Conservation (phyloP, 345 rosid species). For the Populus nigra region DNA sequence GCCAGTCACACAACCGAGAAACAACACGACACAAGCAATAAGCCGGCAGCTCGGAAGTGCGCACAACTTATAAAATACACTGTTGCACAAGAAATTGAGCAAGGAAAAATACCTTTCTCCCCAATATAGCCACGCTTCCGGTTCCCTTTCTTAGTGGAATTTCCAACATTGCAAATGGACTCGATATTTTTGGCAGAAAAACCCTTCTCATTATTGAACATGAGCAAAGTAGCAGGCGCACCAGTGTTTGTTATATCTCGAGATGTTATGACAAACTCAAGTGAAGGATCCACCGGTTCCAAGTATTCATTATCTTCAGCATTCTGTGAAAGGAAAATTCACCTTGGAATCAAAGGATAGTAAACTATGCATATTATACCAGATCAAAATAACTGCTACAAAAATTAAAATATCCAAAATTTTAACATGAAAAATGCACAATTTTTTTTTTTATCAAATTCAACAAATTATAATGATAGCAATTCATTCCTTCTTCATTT, state of each 20-base stretch:
- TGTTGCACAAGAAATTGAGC: neutral
- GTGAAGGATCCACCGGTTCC: conserved; percentile 62
- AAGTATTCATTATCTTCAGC: conserved; percentile 73
- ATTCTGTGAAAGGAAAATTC: conserved; percentile 36
- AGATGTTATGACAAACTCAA: conserved; percentile 66
- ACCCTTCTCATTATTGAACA: conserved; percentile 21
- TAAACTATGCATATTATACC: neutral
- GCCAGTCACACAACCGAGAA: neutral
- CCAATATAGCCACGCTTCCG: conserved; percentile 67
- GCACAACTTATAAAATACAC: neutral
- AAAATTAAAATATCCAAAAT: neutral
- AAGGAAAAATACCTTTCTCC: conserved; percentile 56
- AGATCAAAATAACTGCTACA: neutral
- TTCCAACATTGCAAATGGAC: conserved; percentile 11
- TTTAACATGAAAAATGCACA: neutral
- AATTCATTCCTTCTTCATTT: neutral
- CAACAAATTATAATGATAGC: neutral
- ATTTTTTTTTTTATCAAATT: neutral
- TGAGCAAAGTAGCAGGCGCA: conserved; percentile 33
- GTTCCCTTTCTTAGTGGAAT: conserved; percentile 20
- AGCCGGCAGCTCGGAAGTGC: neutral
- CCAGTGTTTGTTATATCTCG: conserved; percentile 66
- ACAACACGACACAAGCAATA: neutral
- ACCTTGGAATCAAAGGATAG: neutral
- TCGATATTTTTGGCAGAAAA: conserved; percentile 20